Evolutionary conservation across 495 filamentous ascomycete genomes (phyloP), one percentile per base, ranked within the genome.

Genomic region (Trichoderma reesei): DNA sequence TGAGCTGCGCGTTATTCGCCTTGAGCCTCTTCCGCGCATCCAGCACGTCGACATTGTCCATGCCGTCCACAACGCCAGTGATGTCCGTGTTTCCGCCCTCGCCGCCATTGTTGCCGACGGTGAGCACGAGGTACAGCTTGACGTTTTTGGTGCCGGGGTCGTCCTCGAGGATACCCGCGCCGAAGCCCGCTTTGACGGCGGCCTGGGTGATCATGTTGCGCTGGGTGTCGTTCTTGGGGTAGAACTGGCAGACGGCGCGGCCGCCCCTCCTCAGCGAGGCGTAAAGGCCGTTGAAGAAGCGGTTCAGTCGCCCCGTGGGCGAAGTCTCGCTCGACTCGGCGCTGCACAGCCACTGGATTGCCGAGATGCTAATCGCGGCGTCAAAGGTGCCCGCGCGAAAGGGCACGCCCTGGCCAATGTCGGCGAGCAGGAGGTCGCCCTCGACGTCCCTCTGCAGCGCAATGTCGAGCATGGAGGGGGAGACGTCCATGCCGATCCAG

Each of bases 341-440:
- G 76, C 96, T 97, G 74, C 94, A 98, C 5, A 98, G 81, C 94
- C 94, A 98, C 73, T 98, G 94, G 37, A 98, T 89, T 2, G 94
- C 94, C 73, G 85, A 89, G 70, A 98, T 97, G 69, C 86, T 90
- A 67, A 98, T 90, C 14, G 94, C 94, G 6, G 92, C 94, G 75
- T 98, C 94, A 73, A 98, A 98, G 1, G 88, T 84, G 9, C 94
- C 94, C 0, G 94, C 82, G 8, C 94, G 88, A 74, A 98, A 98
- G 7, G 95, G 94, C 1, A 98, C 85, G 2, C 95, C 94, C 71
- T 98, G 94, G 0, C 94, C 94, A 59, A 96, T 93, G 71, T 98
- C 94, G 5, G 91, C 89, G 3, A 98, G 85, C 62, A 98, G 78
- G 6, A 98, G 75, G 74, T 98, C 95, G 1, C 95, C 95, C 42